Evolutionary conservation across 768 basidiomycete species (phyloP), one percentile per base, ranked within the genome.

Genomic region (Tulasnella sp.): DNA sequence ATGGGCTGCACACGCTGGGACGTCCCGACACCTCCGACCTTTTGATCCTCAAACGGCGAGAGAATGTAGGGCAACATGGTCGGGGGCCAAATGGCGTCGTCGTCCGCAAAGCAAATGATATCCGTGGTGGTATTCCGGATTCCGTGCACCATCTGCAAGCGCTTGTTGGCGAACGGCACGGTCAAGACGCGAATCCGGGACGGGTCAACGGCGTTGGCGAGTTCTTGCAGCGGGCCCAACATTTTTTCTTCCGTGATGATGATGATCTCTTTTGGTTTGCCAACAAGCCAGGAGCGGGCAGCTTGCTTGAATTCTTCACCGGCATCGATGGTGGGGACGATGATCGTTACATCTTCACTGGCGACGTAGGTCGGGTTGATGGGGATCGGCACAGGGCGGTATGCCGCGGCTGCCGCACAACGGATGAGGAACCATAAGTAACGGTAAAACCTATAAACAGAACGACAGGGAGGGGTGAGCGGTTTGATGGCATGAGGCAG

Each of bases 281-380:
- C 88, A 63, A 82, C 82, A 61, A 96, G 84, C 92, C 90, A 94
- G 65, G 80, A 84, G 71, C 85, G 78, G 32, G 91, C 91, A 37
- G 89, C 89, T 69, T 90, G 85, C 73, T 89, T 88, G 75, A 93
- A 92, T 69, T 91, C 89, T 69, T 92, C 89, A 49, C 91, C 92
- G 2, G 92, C 90, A 67, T 96, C 91, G 66, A 96, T 93, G 60
- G 90, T 94, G 36, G 91, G 91, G 2, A 94, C 92, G 59, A 96
- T 90, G 67, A 94, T 93, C 39, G 91, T 96, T 62, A 96, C 91
- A 73, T 96, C 91, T 67, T 96, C 91, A 1, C 79, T 76, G 50
- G 90, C 85, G 65, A 86, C 73, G 67, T 93, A 94, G 19, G 90
- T 93, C 1, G 91, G 89, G 67, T 89, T 84, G 72, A 85, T 81